Conservation (phyloP, 1,284 basidiomycete genomes). For the Sanguinoderma infundibulare region DNA sequence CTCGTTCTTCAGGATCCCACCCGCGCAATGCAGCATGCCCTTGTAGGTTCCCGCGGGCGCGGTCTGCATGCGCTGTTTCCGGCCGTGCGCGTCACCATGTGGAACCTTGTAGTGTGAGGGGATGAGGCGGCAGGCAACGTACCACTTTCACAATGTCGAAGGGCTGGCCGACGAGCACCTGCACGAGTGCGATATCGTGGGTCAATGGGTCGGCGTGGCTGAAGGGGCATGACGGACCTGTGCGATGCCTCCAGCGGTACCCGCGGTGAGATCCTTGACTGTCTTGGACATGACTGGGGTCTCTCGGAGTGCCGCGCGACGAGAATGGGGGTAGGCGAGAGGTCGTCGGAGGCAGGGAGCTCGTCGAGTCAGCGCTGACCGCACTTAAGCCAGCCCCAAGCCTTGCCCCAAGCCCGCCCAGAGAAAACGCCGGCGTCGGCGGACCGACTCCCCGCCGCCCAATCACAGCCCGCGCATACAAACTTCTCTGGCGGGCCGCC, state of each 20-base stretch:
- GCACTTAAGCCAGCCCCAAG: too few species aligned
- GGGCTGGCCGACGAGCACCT: constrained; percentile 92
- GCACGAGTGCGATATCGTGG: neutral
- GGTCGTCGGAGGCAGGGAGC: constrained; percentile 8
- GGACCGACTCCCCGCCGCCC: constrained; percentile 14
- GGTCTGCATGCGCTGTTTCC: constrained; percentile 86
- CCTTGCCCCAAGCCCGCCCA: neutral
- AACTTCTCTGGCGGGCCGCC: constrained; percentile 14
- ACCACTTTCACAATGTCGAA: constrained; percentile 98
- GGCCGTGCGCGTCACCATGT: constrained; percentile 17
- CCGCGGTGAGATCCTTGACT: constrained; percentile 83
- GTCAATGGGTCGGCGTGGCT: constrained; percentile 4
- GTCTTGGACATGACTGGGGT: constrained; percentile 49
- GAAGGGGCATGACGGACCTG: constrained; percentile 57
- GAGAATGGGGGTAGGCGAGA: constrained; percentile 4
- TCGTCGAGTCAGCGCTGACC: constrained; percentile 24
- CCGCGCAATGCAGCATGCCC: constrained; percentile 89
- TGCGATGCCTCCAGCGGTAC: constrained; percentile 86
- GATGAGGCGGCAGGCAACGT: constrained; percentile 32
- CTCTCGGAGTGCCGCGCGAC: neutral
- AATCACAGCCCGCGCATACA: constrained; percentile 24
- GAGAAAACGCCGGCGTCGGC: neutral
- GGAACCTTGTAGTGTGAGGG: neutral
- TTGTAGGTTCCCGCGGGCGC: constrained; percentile 88
- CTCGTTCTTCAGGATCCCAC: constrained; percentile 87